Evolutionary conservation across 805 yeast species (phyloP).

Genomic region (Starmerella potacharoeniae): DNA sequence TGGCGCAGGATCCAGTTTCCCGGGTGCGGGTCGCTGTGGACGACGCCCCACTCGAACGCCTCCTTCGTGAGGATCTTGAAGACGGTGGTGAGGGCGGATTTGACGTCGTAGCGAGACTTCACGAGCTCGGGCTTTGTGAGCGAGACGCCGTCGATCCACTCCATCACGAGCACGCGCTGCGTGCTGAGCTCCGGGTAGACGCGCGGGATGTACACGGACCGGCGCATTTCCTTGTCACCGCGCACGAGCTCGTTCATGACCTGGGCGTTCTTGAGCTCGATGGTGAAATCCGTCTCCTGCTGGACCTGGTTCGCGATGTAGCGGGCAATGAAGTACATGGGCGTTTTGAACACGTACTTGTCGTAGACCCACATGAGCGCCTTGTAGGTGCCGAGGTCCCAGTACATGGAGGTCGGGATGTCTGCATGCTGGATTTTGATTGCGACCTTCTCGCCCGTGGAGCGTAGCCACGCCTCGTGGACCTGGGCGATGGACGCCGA

Average conservation of each 20-base stretch:
- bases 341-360: conserved; percentile 46
- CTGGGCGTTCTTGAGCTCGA: conserved; percentile 45
- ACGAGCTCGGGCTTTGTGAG: conserved; percentile 39
- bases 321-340: conserved; percentile 43
- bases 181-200: conserved; percentile 39
- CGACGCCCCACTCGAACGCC: conserved; percentile 54
- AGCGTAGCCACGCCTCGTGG: conserved; percentile 55
- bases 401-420: conserved; percentile 46
- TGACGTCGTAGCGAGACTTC: conserved; percentile 30
- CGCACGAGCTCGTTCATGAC: conserved; percentile 27
- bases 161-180: conserved; percentile 46
- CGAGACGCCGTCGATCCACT: conserved; percentile 67
- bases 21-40: conserved; percentile 73
- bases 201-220: conserved; percentile 42
- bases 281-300: conserved; percentile 51
- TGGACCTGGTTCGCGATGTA: conserved; percentile 47
- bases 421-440: conserved; percentile 79
- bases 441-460: conserved; percentile 63
- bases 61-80: conserved; percentile 44
- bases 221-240: conserved; percentile 33
- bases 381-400: conserved; percentile 52
- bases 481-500: conserved; percentile 91
- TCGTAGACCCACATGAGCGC: conserved; percentile 43
- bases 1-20: conserved; percentile 56
- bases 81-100: conserved; percentile 39